A percentile compares a stretch with the other conserved stretches of the same genome.
Evolutionary conservation across 2,329 filamentous ascomycete species (phyloP).

Genomic region (Colletotrichum echinochloae): DNA sequence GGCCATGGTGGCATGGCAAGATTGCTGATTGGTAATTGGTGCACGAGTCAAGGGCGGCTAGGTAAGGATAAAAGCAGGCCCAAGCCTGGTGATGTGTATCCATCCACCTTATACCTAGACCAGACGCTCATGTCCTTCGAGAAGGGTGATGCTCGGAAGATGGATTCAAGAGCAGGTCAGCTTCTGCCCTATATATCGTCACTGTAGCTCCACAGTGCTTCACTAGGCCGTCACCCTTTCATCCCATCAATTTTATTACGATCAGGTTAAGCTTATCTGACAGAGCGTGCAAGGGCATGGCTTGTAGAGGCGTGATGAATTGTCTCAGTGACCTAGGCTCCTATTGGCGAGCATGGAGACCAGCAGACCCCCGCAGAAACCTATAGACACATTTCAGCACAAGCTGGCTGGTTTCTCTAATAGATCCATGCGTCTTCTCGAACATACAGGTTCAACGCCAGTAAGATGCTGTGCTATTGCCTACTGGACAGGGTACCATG

Average conservation of each 20-base stretch:
- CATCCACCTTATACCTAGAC: neutral
- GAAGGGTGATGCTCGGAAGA: neutral
- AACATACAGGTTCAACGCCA: neutral
- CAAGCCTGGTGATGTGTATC: neutral
- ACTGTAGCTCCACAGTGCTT: neutral
- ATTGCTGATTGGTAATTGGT: slow-evolving; percentile 5
- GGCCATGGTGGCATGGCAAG: neutral
- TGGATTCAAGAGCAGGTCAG: neutral
- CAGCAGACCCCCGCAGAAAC: too few species aligned
- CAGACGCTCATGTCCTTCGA: neutral
- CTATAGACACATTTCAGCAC: too few species aligned
- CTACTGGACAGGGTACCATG: neutral
- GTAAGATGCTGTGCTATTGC: neutral
- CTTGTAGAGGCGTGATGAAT: neutral
- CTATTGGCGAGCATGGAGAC: too few species aligned
- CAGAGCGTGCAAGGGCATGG: neutral
- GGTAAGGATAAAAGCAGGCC: neutral
- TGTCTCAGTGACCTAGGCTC: neutral
- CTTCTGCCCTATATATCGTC: neutral
- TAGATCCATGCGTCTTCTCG: neutral
- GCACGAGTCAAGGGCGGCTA: neutral
- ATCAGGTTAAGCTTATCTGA: neutral
- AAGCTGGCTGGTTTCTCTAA: too few species aligned
- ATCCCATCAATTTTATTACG: neutral
- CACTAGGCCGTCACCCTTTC: neutral